Evolutionary conservation across 1,284 basidiomycete species (phyloP).

Genomic region (Phlebopus sp.): DNA sequence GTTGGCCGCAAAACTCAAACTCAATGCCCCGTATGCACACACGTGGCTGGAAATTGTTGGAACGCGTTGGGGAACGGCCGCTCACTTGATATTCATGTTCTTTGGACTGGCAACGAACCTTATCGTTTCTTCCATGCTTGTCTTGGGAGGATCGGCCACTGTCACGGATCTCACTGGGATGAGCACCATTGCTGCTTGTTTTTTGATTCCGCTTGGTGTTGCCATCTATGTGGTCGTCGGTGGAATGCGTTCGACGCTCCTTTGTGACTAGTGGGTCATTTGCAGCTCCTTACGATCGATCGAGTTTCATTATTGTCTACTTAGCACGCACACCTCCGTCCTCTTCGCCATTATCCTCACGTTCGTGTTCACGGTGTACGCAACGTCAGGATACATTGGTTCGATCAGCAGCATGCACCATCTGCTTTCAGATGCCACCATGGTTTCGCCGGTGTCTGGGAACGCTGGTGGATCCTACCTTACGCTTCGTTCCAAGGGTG

Average conservation of each 20-base stretch:
- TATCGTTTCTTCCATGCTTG: conserved; percentile 62
- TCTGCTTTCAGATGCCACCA: conserved; percentile 52
- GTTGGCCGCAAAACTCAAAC: conserved; percentile 71
- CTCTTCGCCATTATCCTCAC: conserved; percentile 79
- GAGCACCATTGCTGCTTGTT: conserved; percentile 78
- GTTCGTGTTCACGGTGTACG: conserved; percentile 74
- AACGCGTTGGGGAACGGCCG: conserved; percentile 70
- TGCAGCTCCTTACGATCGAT: conserved; percentile 13
- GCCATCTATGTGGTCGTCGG: conserved; percentile 60
- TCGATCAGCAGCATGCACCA: conserved; percentile 56
- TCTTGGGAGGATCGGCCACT: conserved; percentile 73
- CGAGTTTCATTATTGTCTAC: conserved; percentile 21
- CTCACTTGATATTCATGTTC: conserved; percentile 77
- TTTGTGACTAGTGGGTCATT: conserved; percentile 55
- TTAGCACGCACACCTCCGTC: conserved; percentile 74
- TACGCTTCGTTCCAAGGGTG: conserved; percentile 79
- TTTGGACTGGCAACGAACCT: conserved; percentile 78
- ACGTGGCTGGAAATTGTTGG: conserved; percentile 59
- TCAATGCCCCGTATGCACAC: conserved; percentile 64
- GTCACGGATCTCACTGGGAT: conserved; percentile 81
- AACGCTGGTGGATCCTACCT: conserved; percentile 71
- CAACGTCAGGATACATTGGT: conserved; percentile 63
- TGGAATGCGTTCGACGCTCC: conserved; percentile 60
- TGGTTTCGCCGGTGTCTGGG: conserved; percentile 51
- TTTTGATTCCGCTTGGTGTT: conserved; percentile 67